These are phyloP conservation scores for Pythium biforme DNA, from an alignment of 352 stramenopile genomes.

Conservation along the genomic window DNA sequence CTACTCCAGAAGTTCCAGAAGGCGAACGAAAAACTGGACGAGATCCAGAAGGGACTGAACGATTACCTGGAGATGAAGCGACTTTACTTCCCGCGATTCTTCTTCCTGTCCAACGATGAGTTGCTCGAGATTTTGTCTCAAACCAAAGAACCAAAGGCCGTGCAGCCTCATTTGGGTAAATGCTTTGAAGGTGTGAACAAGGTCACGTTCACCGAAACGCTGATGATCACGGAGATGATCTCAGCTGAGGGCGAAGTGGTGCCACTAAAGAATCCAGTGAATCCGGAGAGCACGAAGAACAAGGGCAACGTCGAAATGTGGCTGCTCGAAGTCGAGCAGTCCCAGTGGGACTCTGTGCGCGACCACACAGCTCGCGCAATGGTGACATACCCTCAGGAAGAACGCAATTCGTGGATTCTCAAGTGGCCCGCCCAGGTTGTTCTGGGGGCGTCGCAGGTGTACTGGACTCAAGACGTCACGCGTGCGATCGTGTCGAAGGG, in stretches of 20 bases:
- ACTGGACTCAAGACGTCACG: slow-evolving; percentile 94
- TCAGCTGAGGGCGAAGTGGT: slow-evolving; percentile 92
- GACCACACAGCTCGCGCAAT: slow-evolving; percentile 90
- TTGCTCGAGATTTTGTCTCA: slow-evolving; percentile 94
- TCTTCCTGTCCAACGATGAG: slow-evolving; percentile 96
- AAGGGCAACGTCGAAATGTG: slow-evolving; percentile 96
- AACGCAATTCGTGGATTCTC: slow-evolving; percentile 89
- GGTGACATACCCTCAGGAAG: slow-evolving; percentile 73
- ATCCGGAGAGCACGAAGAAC: slow-evolving; percentile 90
- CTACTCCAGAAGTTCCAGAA: slow-evolving; percentile 91
- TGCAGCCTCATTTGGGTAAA: slow-evolving; percentile 91
- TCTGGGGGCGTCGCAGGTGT: slow-evolving; percentile 90
- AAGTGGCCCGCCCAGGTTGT: slow-evolving; percentile 95
- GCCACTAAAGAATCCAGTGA: slow-evolving; percentile 75
- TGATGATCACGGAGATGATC: slow-evolving; percentile 94
- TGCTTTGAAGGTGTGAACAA: slow-evolving; percentile 91
- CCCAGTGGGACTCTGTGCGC: slow-evolving; percentile 90
- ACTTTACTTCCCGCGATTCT: slow-evolving; percentile 91
- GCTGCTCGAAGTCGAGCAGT: slow-evolving; percentile 90
- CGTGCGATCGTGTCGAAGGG: slow-evolving; percentile 74
- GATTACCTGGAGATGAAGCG: slow-evolving; percentile 87
- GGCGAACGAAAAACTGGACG: slow-evolving; percentile 92
- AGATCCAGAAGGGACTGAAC: slow-evolving; percentile 92
- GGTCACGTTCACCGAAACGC: slow-evolving; percentile 89
- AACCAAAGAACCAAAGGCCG: slow-evolving; percentile 91